Evolutionary conservation across 2,329 filamentous ascomycete species (phyloP), one percentile per base, ranked within the genome.

Genomic region (Cytospora piceicola): DNA sequence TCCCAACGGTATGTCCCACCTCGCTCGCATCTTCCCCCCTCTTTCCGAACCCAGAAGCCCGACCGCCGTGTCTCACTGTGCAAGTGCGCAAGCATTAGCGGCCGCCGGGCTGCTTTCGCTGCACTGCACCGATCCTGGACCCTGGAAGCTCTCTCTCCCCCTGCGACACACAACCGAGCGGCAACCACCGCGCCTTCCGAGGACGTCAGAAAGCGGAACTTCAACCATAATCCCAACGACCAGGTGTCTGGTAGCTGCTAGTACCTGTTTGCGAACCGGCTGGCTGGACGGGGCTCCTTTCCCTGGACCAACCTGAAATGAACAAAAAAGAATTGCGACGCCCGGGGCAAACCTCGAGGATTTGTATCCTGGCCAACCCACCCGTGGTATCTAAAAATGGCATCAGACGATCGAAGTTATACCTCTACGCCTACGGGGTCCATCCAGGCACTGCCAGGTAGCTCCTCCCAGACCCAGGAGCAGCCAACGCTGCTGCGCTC

Each of bases 1-100:
- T 27, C n/a, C 15, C 17, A 34, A 49, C 29, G 58, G 63, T 61
- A 61, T 56, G 63, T 65, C 57, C 57, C 63, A 64, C 57, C 34
- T 39, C 4, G 22, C 7, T 32, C 32, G 46, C n/a, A 60, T 27
- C 36, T 39, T 27, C 58, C 27, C 42, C 58, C 36, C 36, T n/a
- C 36, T 5, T 17, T 17, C 36, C 36, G 32, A 34, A 12, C 36
- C 14, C 36, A n/a, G 22, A 46, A 46, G 20, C 9, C 42, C 42
- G 42, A 46, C 7, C 42, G 4, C n/a, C 11, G 39, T 46, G 42
- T 46, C 42, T 46, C 42, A 46, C 11, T 22, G 52, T 14, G 32
- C 49, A 17, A 58, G 46, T 39, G 59, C 49, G 46, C 58, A 39
- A 58, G 24, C 32, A 2, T 39, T 20, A 61, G 58, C 58, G 42